Base-by-base conservation (phyloP, 768 basidiomycete species). In the Mycena filopes region DNA sequence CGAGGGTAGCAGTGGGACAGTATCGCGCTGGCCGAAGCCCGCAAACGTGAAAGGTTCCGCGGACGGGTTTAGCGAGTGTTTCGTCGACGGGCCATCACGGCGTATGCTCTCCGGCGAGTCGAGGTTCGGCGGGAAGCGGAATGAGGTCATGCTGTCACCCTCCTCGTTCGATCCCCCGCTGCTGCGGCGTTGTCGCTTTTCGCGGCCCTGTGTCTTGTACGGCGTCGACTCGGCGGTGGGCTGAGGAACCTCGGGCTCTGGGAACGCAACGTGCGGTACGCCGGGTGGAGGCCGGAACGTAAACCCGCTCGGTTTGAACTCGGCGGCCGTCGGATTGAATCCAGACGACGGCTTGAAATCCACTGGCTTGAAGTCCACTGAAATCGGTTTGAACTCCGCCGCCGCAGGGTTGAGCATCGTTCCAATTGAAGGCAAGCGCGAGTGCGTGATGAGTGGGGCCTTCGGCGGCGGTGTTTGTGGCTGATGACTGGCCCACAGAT, bases 361-460 rank as follows among this genome's bases (percentile, higher is more conserved):
- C 36, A 36, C 36, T 15, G 36, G 36, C 36, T 36, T 36, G 36
- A 36, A 36, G 4, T 36, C 36, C 36, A 36, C 36, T 15, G 36
- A 36, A 15, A 36, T 51, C 5, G 94, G 94, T 72, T 89, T 94
- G 78, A 95, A 95, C 75, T 93, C 94, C n/a, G 84, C 85, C 5
- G 94, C 94, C 28, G 89, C 83, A 6, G 87, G 88, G 72, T 94
- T 95, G 60, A 95, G 85, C n/a, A 89, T 86, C 70, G 88, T 89
- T 26, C 87, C 87, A 50, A 89, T 73, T 1, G 83, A 87, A 40
- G 82, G 81, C 36, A 85, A 72, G 46, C 83, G 82, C 11, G 80
- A 72, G 71, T 84, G 83, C 15, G 74, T 60, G 50, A 80, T 60
- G 16, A 77, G 40, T 45, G 81, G 72, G 38, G 81, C 73, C 65